phyloP scores from a whole-genome alignment of 495 filamentous ascomycete species.

The Daldinia grandis region DNA sequence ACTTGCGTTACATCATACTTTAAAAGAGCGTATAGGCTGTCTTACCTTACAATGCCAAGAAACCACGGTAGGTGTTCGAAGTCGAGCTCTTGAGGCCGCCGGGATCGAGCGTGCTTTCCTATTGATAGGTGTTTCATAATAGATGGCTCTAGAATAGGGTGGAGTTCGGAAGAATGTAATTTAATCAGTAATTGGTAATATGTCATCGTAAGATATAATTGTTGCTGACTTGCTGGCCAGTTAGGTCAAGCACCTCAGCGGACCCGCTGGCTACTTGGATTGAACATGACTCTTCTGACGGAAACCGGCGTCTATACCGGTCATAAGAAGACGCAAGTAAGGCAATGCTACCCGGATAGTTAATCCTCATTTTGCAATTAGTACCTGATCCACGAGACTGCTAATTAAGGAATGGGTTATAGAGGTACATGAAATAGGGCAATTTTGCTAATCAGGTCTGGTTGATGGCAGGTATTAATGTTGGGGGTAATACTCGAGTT shows the following conservation, averaged over 20 bases:
- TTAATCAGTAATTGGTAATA: conserved; percentile 1
- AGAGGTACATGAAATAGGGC: not conserved
- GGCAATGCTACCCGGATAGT: not conserved
- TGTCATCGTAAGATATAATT: conserved; percentile 14
- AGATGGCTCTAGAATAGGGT: not conserved
- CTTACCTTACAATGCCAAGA: not conserved
- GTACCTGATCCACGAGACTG: not conserved
- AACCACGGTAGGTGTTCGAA: not conserved
- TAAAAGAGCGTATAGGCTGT: not conserved
- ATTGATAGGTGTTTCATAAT: not conserved
- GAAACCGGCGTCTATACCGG: not conserved
- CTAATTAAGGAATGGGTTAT: not conserved
- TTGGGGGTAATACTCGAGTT: conserved; percentile 13
- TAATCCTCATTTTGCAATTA: not conserved
- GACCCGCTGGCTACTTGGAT: conserved; percentile 1
- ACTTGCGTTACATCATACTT: not conserved
- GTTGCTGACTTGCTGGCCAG: conserved; percentile 8
- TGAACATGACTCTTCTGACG: conserved; percentile 7
- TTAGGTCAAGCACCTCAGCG: conserved; percentile 8
- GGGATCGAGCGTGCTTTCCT: not conserved
- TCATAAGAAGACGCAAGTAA: conserved; percentile 1
- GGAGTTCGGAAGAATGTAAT: not conserved
- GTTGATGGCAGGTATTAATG: conserved; percentile 4
- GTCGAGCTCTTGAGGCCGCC: not conserved
- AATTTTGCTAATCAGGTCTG: conserved; percentile 4